A percentile compares a stretch with the other conserved stretches of the same genome.
phyloP scores from a whole-genome alignment of 192 early-diverging fungal species.

The Podila epigama region DNA sequence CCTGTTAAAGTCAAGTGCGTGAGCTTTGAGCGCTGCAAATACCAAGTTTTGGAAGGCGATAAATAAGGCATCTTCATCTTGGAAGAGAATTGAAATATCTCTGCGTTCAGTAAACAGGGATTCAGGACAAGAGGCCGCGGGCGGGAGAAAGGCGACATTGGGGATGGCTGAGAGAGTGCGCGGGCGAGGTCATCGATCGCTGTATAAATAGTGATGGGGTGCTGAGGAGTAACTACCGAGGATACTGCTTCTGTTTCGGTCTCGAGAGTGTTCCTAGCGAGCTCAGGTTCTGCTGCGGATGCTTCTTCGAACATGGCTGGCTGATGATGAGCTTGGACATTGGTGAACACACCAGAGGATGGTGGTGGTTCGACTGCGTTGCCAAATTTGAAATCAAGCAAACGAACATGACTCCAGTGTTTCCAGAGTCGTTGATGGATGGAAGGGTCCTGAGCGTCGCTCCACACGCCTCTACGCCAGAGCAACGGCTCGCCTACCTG shows the following conservation, averaged over 20 bases:
- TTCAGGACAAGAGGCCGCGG: background rate
- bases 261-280: background rate
- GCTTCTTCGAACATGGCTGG: background rate
- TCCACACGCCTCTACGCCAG: background rate
- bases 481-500: slow-evolving; percentile 6
- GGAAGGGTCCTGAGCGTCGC: background rate
- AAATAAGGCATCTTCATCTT: too few relatives aligned
- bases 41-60: background rate
- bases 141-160: too few relatives aligned
- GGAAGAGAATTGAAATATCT: background rate
- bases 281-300: background rate
- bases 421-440: slow-evolving; percentile 2
- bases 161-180: background rate
- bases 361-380: background rate
- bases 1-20: slow-evolving; percentile 14
- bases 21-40: slow-evolving; percentile 7
- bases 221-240: background rate
- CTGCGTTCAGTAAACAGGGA: background rate
- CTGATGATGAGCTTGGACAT: too few relatives aligned
- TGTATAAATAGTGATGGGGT: background rate
- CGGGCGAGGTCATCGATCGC: slow-evolving; percentile 2
- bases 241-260: background rate
- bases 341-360: too few relatives aligned
- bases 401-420: slow-evolving; percentile 3
- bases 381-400: slow-evolving; percentile 17